Base-by-base conservation (phyloP, 1,139 yeast genomes). In the Candida sanyaensis region DNA sequence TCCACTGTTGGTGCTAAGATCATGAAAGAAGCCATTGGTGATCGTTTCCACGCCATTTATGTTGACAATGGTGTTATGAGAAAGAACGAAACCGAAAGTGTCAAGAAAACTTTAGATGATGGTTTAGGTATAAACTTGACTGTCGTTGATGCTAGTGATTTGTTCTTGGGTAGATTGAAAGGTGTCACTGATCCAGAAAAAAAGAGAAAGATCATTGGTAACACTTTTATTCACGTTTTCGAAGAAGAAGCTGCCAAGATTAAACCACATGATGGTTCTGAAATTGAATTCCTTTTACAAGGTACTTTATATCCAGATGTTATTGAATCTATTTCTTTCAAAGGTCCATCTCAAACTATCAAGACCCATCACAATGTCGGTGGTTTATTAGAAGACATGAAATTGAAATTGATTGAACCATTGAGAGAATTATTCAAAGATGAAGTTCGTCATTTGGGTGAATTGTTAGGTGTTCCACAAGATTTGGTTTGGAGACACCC, bases 401-500 rank as follows among this genome's bases (percentile, higher is more conserved):
- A 92, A 77, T 83, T 93, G 76, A 93, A 95, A 77, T 85, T 93
- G 65, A 95, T 93, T 64, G 99, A 93, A 78, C 99, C 99, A 50
- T 82, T 93, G 68, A 87, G 99, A 73, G 99, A 93, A 78, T 81
- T 93, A 63, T 93, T 95, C 82, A 93, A 93, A 77, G 99, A 93
- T 68, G 99, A 93, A 78, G 99, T 93, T 50, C 92, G 99, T 74
- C 88, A 85, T 62, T 79, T 93, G 62, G 99, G 99, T 71, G 90
- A 90, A 74, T 75, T 95, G 48, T 77, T 93, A 76, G 97, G 97
- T 47, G 95, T 93, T 61, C 96, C 98, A 42, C 95, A 90, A 65
- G 99, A 93, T 61, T 81, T 93, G 61, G 98, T 93, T 58, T 92
- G 99, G 98, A 89, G 99, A 81, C 99, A 93, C 68, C 99, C 99